phyloP scores from a whole-genome alignment of 345 rosid genomes.

The Clausena lansium region DNA sequence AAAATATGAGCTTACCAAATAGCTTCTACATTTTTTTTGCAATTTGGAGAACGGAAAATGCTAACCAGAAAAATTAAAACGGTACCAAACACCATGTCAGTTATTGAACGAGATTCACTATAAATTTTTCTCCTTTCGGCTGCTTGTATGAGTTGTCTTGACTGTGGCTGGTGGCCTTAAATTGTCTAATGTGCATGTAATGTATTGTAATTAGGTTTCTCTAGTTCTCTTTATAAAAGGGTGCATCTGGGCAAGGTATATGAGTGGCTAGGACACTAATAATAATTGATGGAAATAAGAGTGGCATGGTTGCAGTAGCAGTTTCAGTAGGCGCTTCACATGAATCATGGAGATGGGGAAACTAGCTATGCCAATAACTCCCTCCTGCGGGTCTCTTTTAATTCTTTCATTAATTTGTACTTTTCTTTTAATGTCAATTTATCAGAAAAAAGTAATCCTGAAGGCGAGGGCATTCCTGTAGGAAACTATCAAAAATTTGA shows the following conservation, averaged over 20 bases:
- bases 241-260: neutral
- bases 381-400: slow-evolving; percentile 6
- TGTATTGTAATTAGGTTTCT: too few relatives aligned
- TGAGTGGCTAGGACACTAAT: neutral
- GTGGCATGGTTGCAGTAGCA: neutral
- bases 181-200: too few relatives aligned
- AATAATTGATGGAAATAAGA: neutral
- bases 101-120: too few relatives aligned
- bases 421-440: neutral
- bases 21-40: too few relatives aligned
- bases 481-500: neutral
- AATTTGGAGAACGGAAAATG: too few relatives aligned
- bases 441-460: neutral
- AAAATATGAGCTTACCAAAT: too few relatives aligned
- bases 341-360: slow-evolving; percentile 17
- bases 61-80: too few relatives aligned
- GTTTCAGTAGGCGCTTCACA: slow-evolving; percentile 4
- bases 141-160: too few relatives aligned
- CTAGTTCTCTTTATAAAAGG: neutral
- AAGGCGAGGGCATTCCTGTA: slow-evolving; percentile 3
- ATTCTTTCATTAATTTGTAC: too few relatives aligned
- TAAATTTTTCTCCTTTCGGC: too few relatives aligned
- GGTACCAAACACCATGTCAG: too few relatives aligned
- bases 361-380: slow-evolving; percentile 18
- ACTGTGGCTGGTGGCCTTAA: too few relatives aligned